Evolutionary conservation across 306 rosid species (phyloP), one percentile per base, ranked within the genome.

Genomic region (Gleditsia sinensis): DNA sequence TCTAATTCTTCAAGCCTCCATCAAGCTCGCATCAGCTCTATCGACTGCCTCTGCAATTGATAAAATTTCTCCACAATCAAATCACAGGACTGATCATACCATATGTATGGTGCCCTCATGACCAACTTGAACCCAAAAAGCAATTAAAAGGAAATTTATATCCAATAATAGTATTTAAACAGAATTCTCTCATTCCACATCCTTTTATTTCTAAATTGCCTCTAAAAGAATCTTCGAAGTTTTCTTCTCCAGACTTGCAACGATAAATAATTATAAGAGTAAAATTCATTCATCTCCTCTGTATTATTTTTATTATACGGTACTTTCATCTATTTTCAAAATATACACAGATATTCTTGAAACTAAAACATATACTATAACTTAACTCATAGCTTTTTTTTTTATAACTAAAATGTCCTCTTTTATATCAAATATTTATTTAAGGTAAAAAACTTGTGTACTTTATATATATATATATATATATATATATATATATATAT

Each of bases 11-110:
- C 60, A 61, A 51, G 76, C 81, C 51, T 53, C 77, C 43, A 71
- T 85, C 85, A 87, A 36, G 78, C 79, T 85, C 82, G 87, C 67
- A 68, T 71, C 83, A 61, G 68, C 90, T 91, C 85, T 85, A 80
- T 12, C 32, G 45, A 65, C 43, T 65, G 69, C 65, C 66, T 25
- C 64, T 54, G 34, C 60, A 75, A 69, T 70, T n/a, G 48, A 58
- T 63, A 25, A 69, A 70, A 61, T 60, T 9, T 16, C 59, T 23
- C 64, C 42, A 17, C 37, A 39, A 34, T 67, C 40, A 60, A 73
- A 69, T 67, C 56, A 72, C 58, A 55, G 13, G 69, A 59, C 55
- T 32, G 61, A 77, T 58, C 49, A 69, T 27, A 81, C 30, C 28
- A 45, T 21, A 57, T 61, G 58, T 30, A 36, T 48, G 12, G 65